Percentiles rank a stretch among this genome's conserved stretches.
These are phyloP conservation scores for Syzygium syzygioides DNA, from an alignment of 441 rosid species.

Conservation along the genomic window DNA sequence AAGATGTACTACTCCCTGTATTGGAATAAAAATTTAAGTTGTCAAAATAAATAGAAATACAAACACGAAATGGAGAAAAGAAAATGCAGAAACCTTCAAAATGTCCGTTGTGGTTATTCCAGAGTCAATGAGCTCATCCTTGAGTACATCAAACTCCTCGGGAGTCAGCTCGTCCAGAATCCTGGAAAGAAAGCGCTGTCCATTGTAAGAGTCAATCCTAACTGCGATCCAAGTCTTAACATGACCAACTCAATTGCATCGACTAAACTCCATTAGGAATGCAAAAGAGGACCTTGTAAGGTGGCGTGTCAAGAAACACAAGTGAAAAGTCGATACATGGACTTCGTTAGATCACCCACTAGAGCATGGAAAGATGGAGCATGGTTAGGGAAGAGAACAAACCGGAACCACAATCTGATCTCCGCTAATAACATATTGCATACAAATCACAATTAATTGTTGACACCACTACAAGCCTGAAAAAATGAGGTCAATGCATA, in stretches of 20 bases:
- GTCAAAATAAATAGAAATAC: neutral
- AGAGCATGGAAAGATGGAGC: neutral
- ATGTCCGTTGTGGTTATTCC: conserved; percentile 1
- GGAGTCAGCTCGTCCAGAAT: conserved; percentile 4
- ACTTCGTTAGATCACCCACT: neutral
- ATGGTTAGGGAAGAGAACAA: neutral
- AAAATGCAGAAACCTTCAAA: neutral
- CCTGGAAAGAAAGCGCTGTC: neutral
- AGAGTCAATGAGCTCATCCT: conserved; percentile 4
- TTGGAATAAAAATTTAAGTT: neutral
- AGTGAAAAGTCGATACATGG: neutral
- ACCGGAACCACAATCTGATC: neutral
- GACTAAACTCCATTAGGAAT: neutral
- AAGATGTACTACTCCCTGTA: neutral
- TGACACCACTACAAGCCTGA: neutral
- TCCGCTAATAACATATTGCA: neutral
- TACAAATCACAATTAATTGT: neutral
- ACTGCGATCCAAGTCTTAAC: neutral
- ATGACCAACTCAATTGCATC: neutral
- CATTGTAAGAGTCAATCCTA: neutral
- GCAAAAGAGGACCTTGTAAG: neutral
- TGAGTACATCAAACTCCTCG: conserved; percentile 7
- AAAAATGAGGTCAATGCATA: neutral
- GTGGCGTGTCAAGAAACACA: neutral
- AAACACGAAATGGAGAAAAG: neutral